A percentile compares a stretch with the other conserved stretches of the same genome.
phyloP scores from a whole-genome alignment of 2,329 filamentous ascomycete species.

The Pseudogymnoascus sp. region DNA sequence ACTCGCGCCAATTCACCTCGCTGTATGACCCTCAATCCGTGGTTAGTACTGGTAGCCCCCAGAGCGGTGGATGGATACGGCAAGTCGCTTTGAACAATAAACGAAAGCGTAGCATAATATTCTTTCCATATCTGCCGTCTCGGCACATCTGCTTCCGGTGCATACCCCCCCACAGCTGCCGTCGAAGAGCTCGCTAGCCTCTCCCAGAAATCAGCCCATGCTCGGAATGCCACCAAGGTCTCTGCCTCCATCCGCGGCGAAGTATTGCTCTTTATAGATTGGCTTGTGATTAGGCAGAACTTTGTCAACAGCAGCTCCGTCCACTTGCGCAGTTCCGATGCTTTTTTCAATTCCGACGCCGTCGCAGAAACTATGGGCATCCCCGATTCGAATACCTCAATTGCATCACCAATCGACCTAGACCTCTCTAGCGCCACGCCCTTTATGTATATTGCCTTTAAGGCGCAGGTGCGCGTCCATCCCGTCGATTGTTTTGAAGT shows the following conservation, averaged over 20 bases:
- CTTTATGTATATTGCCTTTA: slow-evolving; percentile 72
- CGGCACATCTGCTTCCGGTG: slow-evolving; percentile 50
- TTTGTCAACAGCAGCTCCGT: slow-evolving; percentile 69
- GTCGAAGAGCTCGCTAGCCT: slow-evolving; percentile 32
- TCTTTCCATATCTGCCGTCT: slow-evolving; percentile 70
- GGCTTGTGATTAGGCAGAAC: slow-evolving; percentile 60
- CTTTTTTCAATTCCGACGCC: slow-evolving; percentile 43
- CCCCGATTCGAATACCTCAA: slow-evolving; percentile 57
- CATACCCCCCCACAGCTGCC: slow-evolving; percentile 44
- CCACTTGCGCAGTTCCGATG: slow-evolving; percentile 66
- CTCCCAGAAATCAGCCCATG: slow-evolving; percentile 66
- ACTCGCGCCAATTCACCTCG: slow-evolving; percentile 70
- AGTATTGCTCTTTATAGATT: slow-evolving; percentile 45
- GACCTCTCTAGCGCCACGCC: slow-evolving; percentile 52
- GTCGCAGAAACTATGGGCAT: slow-evolving; percentile 52
- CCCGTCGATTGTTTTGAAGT: slow-evolving; percentile 46
- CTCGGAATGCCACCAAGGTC: slow-evolving; percentile 49
- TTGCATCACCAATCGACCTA: slow-evolving; percentile 47
- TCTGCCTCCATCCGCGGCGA: slow-evolving; percentile 43
- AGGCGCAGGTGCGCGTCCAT: slow-evolving; percentile 75
- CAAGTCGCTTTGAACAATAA: slow-evolving; percentile 60
- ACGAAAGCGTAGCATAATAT: slow-evolving; percentile 74
- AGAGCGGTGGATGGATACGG: slow-evolving; percentile 45
- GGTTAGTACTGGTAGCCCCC: slow-evolving; percentile 35
- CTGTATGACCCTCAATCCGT: slow-evolving; percentile 54